A percentile compares a stretch with the other conserved stretches of the same genome.
phyloP scores from a whole-genome alignment of 2,329 filamentous ascomycete species.

The Raffaelea arxii region DNA sequence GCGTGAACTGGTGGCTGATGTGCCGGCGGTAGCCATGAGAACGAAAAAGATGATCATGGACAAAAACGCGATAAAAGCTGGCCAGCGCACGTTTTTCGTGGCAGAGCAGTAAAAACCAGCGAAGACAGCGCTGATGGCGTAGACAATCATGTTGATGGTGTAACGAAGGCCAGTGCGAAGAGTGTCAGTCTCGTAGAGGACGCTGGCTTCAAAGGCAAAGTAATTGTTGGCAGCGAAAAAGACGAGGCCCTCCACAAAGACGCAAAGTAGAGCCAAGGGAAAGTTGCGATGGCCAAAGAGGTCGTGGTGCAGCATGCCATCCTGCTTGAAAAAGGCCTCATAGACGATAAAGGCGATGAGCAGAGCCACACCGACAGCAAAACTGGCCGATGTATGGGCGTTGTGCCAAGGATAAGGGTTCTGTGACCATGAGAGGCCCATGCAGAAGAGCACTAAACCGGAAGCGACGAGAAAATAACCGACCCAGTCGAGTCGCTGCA shows the following conservation, averaged over 20 bases:
- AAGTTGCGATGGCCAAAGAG: conserved; percentile 29
- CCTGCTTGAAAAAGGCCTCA: conserved; percentile 23
- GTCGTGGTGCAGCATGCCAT: conserved; percentile 31
- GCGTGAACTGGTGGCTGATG: conserved; percentile 11
- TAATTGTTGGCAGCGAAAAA: conserved; percentile 33
- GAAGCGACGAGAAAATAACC: conserved; percentile 24
- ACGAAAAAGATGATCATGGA: conserved; percentile 19
- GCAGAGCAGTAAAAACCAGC: conserved; percentile 22
- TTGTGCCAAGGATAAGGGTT: conserved; percentile 29
- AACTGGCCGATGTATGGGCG: conserved; percentile 24
- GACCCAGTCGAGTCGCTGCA: conserved; percentile 27
- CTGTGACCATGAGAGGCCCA: conserved; percentile 27
- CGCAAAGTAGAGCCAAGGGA: conserved; percentile 22
- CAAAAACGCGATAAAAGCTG: conserved; percentile 17
- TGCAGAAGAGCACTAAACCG: conserved; percentile 27
- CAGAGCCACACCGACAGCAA: conserved; percentile 22
- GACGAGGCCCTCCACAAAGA: conserved; percentile 27
- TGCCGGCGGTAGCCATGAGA: conserved; percentile 21
- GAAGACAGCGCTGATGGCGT: conserved; percentile 19
- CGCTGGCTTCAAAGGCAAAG: conserved; percentile 27
- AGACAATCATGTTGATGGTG: conserved; percentile 22
- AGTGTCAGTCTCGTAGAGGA: conserved; percentile 24
- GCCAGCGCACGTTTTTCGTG: conserved; percentile 18
- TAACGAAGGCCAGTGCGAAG: conserved; percentile 23
- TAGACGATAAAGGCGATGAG: conserved; percentile 20